phyloP scores from a whole-genome alignment of 257 asterid genomes.

The Dorcoceras hygrometricum region DNA sequence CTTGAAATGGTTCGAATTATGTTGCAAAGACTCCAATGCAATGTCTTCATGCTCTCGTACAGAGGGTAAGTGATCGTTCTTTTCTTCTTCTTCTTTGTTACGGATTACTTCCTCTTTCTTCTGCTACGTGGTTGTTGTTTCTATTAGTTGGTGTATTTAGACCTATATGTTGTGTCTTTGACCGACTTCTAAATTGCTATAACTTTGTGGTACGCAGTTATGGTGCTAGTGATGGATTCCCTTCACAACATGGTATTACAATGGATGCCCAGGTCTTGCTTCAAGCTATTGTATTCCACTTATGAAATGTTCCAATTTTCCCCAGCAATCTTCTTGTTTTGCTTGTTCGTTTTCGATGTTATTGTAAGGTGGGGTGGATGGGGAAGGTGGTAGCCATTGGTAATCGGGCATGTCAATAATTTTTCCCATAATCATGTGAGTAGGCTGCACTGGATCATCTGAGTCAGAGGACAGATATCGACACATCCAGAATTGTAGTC shows the following conservation, averaged over 20 bases:
- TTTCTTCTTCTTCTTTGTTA: slow-evolving; percentile 5
- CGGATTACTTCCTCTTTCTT: slow-evolving; percentile 12
- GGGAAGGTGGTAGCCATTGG: background rate
- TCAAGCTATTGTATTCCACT: slow-evolving; percentile 9
- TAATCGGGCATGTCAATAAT: slow-evolving; percentile 14
- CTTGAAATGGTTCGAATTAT: slow-evolving; percentile 91
- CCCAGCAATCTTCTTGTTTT: slow-evolving; percentile 11
- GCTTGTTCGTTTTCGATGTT: background rate
- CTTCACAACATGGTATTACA: slow-evolving; percentile 88
- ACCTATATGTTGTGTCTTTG: slow-evolving; percentile 19
- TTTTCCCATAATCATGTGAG: slow-evolving; percentile 22
- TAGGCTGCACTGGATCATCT: slow-evolving; percentile 98
- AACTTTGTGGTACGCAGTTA: slow-evolving; percentile 49
- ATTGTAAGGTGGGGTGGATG: background rate
- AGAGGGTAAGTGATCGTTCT: slow-evolving; percentile 66
- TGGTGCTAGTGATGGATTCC: slow-evolving; percentile 97
- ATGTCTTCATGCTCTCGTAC: slow-evolving; percentile 97
- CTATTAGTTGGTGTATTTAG: slow-evolving; percentile 7
- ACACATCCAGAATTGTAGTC: slow-evolving; percentile 78
- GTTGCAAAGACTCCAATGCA: slow-evolving; percentile 88
- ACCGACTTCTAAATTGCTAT: slow-evolving; percentile 18
- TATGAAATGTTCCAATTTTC: background rate
- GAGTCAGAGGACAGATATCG: slow-evolving; percentile 84
- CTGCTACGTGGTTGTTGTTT: background rate
- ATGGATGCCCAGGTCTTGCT: slow-evolving; percentile 90